Base-by-base conservation (phyloP, 805 yeast species). In the Cyberlindnera petersonii region DNA sequence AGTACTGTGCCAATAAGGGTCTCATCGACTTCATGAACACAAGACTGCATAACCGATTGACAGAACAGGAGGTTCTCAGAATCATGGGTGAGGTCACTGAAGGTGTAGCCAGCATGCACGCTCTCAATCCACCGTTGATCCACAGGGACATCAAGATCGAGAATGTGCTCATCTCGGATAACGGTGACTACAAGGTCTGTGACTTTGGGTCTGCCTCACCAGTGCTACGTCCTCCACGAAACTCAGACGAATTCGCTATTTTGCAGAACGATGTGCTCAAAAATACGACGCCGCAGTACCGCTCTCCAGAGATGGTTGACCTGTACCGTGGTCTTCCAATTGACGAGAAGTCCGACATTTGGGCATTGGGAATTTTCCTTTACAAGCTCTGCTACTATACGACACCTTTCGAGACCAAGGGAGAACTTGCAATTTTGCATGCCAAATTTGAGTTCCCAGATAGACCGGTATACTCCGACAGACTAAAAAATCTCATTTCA, bases 301-400 rank as follows among this genome's bases (percentile, higher is more conserved):
- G 94, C 48, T 69, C 88, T 4, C 95, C 95, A 4, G 95, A 85
- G 60, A 85, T 85, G 93, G 66, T 85, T 22, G 91, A 85, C 53
- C 64, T 85, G 24, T 71, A 75, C 35, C 70, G 75, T 42, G 79
- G 86, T 4, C 71, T 74, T 41, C 82, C 91, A 10, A 78, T 85
- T 35, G 85, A 84, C 60, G 93, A 85, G 56, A 85, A 85, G 58
- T 76, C 86, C 36, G 95, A 85, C 58, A 74, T 85, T 17, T 85
- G 95, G 95, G 95, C 94, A 0, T 58, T 85, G 24, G 95, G 95
- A 10, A 75, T 84, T 20, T 81, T 84, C 47, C 59, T 85, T 24
- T 85, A 84, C 65, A 85, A 85, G 56, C 56, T 85, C 34, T 82
- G 93, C 54, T 85, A 82, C 59, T 85, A 82, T 52, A 84, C 86